These are phyloP conservation scores for Cardamine occulta DNA, from an alignment of 345 rosid genomes.

Conservation along the genomic window DNA sequence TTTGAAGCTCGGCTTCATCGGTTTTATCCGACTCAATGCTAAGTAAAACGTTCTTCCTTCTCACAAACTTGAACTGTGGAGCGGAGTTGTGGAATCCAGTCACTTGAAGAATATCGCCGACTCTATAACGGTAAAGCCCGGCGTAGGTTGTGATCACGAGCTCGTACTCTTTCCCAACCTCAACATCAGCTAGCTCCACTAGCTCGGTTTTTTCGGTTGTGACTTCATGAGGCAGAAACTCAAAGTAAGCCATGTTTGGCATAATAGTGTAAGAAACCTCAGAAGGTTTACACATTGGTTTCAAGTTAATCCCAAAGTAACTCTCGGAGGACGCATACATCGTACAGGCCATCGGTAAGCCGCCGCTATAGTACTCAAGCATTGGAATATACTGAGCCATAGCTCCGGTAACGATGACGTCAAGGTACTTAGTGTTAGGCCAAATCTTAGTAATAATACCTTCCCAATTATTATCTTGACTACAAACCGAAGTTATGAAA, in stretches of 20 bases:
- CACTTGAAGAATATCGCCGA: constrained; percentile 83
- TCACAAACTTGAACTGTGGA: constrained; percentile 73
- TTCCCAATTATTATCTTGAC: constrained; percentile 59
- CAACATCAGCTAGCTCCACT: constrained; percentile 70
- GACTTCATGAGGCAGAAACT: constrained; percentile 57
- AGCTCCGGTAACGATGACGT: constrained; percentile 92
- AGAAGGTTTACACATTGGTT: constrained; percentile 71
- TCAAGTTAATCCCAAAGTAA: constrained; percentile 80
- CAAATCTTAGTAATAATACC: constrained; percentile 71
- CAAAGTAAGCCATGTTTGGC: constrained; percentile 94
- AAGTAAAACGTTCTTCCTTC: constrained; percentile 79
- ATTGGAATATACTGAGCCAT: constrained; percentile 96
- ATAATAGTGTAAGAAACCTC: constrained; percentile 84
- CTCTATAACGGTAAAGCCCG: constrained; percentile 77
- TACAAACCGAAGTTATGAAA: constrained; percentile 57
- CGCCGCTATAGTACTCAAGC: constrained; percentile 74
- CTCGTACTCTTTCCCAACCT: constrained; percentile 82
- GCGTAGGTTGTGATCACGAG: constrained; percentile 82
- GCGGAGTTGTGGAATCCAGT: constrained; percentile 74
- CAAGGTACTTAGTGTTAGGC: constrained; percentile 89
- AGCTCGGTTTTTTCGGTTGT: constrained; percentile 41
- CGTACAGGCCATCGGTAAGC: constrained; percentile 80
- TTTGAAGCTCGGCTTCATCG: constrained; percentile 83
- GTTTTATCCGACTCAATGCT: constrained; percentile 92
- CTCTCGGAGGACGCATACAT: constrained; percentile 98